Percentiles rank a stretch among this genome's conserved stretches.
These are phyloP conservation scores for Rhizopus stolonifer DNA, from an alignment of 371 early-diverging fungal species.

Conservation along the genomic window DNA sequence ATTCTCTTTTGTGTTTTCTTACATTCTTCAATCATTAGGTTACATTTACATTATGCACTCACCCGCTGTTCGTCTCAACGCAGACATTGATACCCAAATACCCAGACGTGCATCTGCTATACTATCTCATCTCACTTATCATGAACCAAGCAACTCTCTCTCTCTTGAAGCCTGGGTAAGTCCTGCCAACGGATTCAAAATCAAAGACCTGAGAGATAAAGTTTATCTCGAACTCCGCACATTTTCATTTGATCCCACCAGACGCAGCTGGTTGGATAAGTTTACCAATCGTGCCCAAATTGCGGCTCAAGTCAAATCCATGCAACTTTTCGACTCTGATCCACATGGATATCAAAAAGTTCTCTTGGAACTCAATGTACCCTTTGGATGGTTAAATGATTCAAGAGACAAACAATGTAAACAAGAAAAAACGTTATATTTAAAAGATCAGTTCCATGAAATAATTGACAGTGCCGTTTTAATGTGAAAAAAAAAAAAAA, in stretches of 20 bases:
- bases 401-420: not conserved
- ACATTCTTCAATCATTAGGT: constrained; percentile 2
- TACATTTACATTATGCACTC: constrained; percentile 11
- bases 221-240: constrained; percentile 1
- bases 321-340: not conserved
- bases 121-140: constrained; percentile 2
- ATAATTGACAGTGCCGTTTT: constrained; percentile 19
- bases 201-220: not conserved
- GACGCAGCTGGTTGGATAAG: not conserved
- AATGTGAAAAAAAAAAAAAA: constrained; percentile 7
- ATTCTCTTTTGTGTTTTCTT: too few relatives aligned
- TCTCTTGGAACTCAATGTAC: not conserved
- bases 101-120: not conserved
- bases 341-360: not conserved
- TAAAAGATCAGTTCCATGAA: constrained; percentile 9
- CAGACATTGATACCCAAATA: constrained; percentile 5
- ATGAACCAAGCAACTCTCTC: not conserved
- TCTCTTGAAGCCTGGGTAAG: constrained; percentile 6
- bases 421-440: constrained; percentile 2
- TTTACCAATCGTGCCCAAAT: not conserved
- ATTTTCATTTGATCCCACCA: not conserved
- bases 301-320: not conserved
- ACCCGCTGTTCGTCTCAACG: constrained; percentile 1
- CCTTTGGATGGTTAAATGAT: too few relatives aligned
- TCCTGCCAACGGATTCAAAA: not conserved